Evolutionary conservation across 257 asterid species (phyloP).

Genomic region (Primulina huaijiensis): DNA sequence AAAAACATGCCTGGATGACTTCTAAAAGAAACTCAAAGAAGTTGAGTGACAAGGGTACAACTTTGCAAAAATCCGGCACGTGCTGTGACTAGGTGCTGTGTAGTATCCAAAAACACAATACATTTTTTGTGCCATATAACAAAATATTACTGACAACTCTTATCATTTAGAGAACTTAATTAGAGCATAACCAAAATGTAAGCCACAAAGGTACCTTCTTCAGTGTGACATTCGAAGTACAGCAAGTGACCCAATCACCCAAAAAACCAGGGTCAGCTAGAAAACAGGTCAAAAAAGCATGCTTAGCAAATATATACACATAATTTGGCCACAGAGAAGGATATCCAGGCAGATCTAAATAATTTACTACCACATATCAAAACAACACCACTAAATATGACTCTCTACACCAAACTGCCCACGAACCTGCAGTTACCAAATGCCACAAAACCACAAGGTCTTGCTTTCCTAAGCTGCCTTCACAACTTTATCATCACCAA

Average conservation of each 20-base stretch:
- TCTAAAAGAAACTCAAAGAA: neutral
- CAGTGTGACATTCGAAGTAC: neutral
- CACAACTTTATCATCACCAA: constrained; percentile 51
- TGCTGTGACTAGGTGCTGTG: neutral
- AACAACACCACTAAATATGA: constrained; percentile 22
- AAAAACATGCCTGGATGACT: neutral
- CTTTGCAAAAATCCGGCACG: neutral
- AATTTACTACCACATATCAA: constrained; percentile 31
- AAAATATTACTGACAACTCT: too few relatives aligned
- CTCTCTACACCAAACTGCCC: constrained; percentile 6
- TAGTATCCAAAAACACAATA: neutral
- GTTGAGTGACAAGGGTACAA: neutral
- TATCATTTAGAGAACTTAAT: neutral
- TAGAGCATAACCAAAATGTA: neutral
- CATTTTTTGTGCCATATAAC: too few relatives aligned
- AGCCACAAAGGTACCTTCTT: neutral
- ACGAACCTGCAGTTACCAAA: constrained; percentile 11
- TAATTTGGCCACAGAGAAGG: constrained; percentile 20
- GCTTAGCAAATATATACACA: neutral
- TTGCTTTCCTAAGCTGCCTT: constrained; percentile 46
- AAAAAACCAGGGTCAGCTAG: neutral
- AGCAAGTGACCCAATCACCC: neutral
- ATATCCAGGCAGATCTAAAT: constrained; percentile 28
- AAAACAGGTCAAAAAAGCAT: neutral
- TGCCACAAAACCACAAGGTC: constrained; percentile 21